A percentile compares a stretch with the other conserved stretches of the same genome.
Evolutionary conservation across 2,329 filamentous ascomycete species (phyloP).

Genomic region (Neofusicoccum sp.): DNA sequence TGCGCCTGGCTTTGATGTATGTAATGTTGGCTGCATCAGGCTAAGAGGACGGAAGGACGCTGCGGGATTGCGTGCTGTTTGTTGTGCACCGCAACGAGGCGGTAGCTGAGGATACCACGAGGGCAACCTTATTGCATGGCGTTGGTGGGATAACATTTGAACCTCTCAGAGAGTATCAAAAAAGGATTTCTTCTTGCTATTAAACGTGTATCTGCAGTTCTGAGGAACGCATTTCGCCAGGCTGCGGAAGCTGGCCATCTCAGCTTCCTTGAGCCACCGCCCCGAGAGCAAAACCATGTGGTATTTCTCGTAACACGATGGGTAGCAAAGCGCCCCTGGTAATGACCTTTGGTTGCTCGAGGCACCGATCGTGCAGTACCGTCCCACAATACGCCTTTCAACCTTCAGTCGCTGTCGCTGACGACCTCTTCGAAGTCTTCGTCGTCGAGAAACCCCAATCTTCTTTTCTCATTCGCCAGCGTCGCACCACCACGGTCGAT

Average conservation of each 20-base stretch:
- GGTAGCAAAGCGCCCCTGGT: background rate
- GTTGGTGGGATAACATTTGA: background rate
- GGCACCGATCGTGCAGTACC: too few relatives aligned
- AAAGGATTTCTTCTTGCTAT: background rate
- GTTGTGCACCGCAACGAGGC: background rate
- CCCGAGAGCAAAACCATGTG: background rate
- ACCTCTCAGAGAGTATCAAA: background rate
- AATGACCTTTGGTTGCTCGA: background rate
- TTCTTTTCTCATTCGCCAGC: constrained; percentile 53
- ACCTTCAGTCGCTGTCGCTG: constrained; percentile 24
- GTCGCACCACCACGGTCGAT: constrained; percentile 54
- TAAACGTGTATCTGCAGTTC: background rate
- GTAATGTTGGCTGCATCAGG: background rate
- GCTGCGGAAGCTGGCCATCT: background rate
- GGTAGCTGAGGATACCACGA: constrained; percentile 8
- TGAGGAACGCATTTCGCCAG: background rate
- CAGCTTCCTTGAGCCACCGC: background rate
- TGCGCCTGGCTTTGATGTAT: background rate
- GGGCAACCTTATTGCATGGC: constrained; percentile 5
- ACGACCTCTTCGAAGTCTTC: constrained; percentile 48
- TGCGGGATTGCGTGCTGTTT: background rate
- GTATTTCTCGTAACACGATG: background rate
- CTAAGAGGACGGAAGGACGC: background rate
- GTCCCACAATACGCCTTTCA: background rate
- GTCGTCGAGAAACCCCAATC: constrained; percentile 50